A percentile compares a stretch with the other conserved stretches of the same genome.
Evolutionary conservation across 371 early-diverging fungal genomes (phyloP).

Genomic region (Apophysomyces elegans): DNA sequence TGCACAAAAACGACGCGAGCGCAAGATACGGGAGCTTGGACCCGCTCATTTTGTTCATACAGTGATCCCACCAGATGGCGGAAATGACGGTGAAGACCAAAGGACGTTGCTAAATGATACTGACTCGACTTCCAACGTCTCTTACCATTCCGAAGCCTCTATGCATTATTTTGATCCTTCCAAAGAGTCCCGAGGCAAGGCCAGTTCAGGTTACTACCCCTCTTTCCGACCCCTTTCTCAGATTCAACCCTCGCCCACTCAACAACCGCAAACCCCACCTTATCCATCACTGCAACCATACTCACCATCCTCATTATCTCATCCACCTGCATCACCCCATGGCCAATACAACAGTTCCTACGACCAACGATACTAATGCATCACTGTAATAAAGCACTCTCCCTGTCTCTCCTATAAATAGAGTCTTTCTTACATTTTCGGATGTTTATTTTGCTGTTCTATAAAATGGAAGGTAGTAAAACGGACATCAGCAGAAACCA

Average conservation of each 20-base stretch:
- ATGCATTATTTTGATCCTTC: slow-evolving; percentile 40
- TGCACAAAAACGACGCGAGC: slow-evolving; percentile 53
- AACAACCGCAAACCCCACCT: neutral
- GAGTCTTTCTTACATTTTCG: too few relatives aligned
- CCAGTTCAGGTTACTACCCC: slow-evolving; percentile 32
- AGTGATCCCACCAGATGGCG: slow-evolving; percentile 15
- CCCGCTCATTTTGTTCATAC: slow-evolving; percentile 26
- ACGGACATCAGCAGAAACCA: neutral
- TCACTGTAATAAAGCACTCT: neutral
- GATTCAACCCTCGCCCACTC: slow-evolving; percentile 8
- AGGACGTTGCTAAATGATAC: neutral
- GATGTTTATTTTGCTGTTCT: neutral
- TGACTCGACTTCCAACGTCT: slow-evolving; percentile 1
- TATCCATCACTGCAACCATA: neutral
- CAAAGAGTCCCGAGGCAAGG: slow-evolving; percentile 36
- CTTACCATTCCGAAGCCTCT: slow-evolving; percentile 7
- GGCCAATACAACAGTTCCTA: slow-evolving; percentile 13
- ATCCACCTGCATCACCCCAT: slow-evolving; percentile 10
- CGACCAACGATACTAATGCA: slow-evolving; percentile 7
- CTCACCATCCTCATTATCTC: slow-evolving; percentile 6
- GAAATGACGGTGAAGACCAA: slow-evolving; percentile 15
- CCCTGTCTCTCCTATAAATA: too few relatives aligned
- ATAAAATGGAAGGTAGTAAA: neutral
- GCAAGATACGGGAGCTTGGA: slow-evolving; percentile 38
- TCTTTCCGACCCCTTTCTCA: slow-evolving; percentile 25